phyloP scores from a whole-genome alignment of 164 flowering plant genomes.

The Platanus orientalis region DNA sequence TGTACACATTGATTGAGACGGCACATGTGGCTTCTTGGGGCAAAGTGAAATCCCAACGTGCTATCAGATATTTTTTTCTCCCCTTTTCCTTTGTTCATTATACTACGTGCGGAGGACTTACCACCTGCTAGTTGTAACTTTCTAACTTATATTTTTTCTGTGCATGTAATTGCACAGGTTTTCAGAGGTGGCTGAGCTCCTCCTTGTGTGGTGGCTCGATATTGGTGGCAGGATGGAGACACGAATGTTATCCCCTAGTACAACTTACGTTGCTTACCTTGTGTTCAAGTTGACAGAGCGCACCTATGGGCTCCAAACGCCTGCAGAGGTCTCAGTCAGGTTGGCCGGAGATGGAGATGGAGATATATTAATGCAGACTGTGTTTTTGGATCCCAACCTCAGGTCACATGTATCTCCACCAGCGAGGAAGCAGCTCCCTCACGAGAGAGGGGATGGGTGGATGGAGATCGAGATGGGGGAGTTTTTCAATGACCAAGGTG shows the following conservation, averaged over 20 bases:
- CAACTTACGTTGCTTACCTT: slow-evolving; percentile 30
- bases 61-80: too few species aligned
- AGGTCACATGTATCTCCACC: neutral
- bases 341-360: slow-evolving; percentile 13
- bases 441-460: slow-evolving; percentile 54
- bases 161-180: slow-evolving; percentile 26
- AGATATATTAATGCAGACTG: too few species aligned
- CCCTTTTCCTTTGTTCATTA: too few species aligned
- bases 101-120: too few species aligned
- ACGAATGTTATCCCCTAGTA: slow-evolving; percentile 21
- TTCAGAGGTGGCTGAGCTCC: slow-evolving; percentile 35
- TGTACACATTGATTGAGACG: too few species aligned
- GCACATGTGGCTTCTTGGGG: too few species aligned
- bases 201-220: slow-evolving; percentile 36
- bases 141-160: neutral
- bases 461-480: slow-evolving; percentile 57
- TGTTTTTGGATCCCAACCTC: too few species aligned
- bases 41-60: too few species aligned
- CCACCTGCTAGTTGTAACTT: too few species aligned
- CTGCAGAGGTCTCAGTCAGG: slow-evolving; percentile 20
- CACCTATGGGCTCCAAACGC: slow-evolving; percentile 14
- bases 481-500: too few species aligned
- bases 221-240: slow-evolving; percentile 29
- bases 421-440: slow-evolving; percentile 13
- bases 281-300: slow-evolving; percentile 19